Evolutionary conservation across 306 rosid species (phyloP), one percentile per base, ranked within the genome.

Genomic region (Lupinus albus): DNA sequence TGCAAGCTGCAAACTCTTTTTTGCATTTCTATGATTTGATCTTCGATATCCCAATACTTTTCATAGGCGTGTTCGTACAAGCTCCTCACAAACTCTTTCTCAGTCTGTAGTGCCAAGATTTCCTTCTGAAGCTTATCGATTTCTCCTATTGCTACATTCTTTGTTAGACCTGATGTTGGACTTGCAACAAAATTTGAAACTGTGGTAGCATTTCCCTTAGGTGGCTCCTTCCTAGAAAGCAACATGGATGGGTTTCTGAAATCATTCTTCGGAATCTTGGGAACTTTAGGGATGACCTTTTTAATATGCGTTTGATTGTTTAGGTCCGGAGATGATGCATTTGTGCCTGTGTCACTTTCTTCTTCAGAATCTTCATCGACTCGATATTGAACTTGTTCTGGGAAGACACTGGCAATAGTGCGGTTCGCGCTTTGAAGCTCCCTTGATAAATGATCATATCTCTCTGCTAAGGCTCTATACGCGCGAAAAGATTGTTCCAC

Each of bases 31-130:
- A 79, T 72, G 68, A 90, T 87, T 54, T 79, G 73, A 25, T 70
- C 76, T 66, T 94, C 99, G 3, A 94, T 84, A 12, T 85, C 89
- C 96, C 92, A 90, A 50, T 84, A 86, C 76, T 86, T 88, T 10
- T 84, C 82, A 4, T 87, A 84, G 11, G 87, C 83, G 4, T 81
- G 83, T 11, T 90, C 96, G 3, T 85, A 88, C 75, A 88, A 71
- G 64, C 89, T 83, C 82, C 89, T 88, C n/a, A 87, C 97, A n/a
- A 94, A 94, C 82, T 94, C 99, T 82, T 86, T 88, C 78, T 90
- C 99, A 0, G 99, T 94, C 77, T 94, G 97, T 2, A 84, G 48
- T 1, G 76, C 83, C 77, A 90, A 72, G 18, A 86, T 94, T 1
- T 84, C 96, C 67, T 94, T 94, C 56, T 86, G 97, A 45, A 90